Evolutionary conservation across 352 stramenopile genomes (phyloP).

Genomic region (Globisporangium nagaii): DNA sequence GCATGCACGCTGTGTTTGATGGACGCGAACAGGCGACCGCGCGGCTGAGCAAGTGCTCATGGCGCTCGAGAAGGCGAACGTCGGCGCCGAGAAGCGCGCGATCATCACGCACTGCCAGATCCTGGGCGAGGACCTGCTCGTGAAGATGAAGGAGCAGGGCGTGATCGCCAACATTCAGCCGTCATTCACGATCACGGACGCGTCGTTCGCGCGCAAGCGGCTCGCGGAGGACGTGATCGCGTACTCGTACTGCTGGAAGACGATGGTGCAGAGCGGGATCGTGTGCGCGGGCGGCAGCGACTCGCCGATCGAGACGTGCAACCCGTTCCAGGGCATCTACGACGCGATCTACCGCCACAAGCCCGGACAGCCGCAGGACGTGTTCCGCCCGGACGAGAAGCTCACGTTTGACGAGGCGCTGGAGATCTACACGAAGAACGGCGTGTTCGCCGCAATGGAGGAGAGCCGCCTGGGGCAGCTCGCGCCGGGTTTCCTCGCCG

Average conservation of each 20-base stretch:
- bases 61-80: slow-evolving; percentile 46
- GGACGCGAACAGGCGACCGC: slow-evolving; percentile 67
- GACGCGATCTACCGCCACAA: slow-evolving; percentile 79
- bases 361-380: slow-evolving; percentile 32
- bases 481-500: slow-evolving; percentile 39
- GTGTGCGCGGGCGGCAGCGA: slow-evolving; percentile 80
- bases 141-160: slow-evolving; percentile 60
- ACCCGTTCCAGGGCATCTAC: slow-evolving; percentile 86
- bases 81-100: slow-evolving; percentile 46
- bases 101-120: slow-evolving; percentile 91
- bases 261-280: slow-evolving; percentile 64
- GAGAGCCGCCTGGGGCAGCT: slow-evolving; percentile 52
- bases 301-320: slow-evolving; percentile 82
- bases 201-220: slow-evolving; percentile 71
- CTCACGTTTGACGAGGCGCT: slow-evolving; percentile 77
- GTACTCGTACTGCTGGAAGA: slow-evolving; percentile 86
- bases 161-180: slow-evolving; percentile 88
- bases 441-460: slow-evolving; percentile 56
- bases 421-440: slow-evolving; percentile 76
- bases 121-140: slow-evolving; percentile 62
- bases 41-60: slow-evolving; percentile 69
- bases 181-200: slow-evolving; percentile 86
- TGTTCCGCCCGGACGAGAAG: slow-evolving; percentile 57
- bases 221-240: slow-evolving; percentile 46
- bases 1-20: too few relatives aligned